phyloP scores from a whole-genome alignment of 768 basidiomycete species.

The Pulveroboletus ravenelii region DNA sequence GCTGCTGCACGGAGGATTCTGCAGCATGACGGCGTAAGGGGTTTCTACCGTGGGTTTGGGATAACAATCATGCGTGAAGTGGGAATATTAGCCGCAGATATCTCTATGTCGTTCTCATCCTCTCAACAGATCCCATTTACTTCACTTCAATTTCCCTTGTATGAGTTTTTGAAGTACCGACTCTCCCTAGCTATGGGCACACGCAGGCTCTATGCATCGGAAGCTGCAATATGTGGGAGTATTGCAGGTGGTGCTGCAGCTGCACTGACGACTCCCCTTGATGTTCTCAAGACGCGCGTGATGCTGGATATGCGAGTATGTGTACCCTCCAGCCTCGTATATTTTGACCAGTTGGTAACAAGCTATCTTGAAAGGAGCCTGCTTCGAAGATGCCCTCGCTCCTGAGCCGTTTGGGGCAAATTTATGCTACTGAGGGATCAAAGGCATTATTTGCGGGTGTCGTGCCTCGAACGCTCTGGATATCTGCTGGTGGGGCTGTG shows the following conservation, averaged over 20 bases:
- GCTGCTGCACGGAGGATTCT: slow-evolving; percentile 54
- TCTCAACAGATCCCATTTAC: slow-evolving; percentile 84
- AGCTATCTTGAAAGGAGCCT: slow-evolving; percentile 38
- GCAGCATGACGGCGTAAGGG: slow-evolving; percentile 58
- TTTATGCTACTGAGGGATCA: slow-evolving; percentile 68
- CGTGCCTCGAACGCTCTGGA: slow-evolving; percentile 92
- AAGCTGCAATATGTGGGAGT: slow-evolving; percentile 86
- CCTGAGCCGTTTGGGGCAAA: slow-evolving; percentile 51
- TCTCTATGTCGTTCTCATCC: slow-evolving; percentile 2
- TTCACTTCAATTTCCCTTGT: slow-evolving; percentile 92
- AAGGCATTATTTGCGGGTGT: slow-evolving; percentile 80
- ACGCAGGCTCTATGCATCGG: slow-evolving; percentile 59
- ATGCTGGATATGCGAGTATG: slow-evolving; percentile 89
- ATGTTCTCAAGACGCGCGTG: slow-evolving; percentile 94
- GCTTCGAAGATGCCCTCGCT: slow-evolving; percentile 52
- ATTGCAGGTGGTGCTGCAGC: slow-evolving; percentile 89
- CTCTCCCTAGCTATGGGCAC: slow-evolving; percentile 52
- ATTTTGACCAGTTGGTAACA: neutral
- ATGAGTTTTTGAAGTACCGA: slow-evolving; percentile 76
- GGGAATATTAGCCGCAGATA: neutral
- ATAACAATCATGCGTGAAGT: slow-evolving; percentile 73
- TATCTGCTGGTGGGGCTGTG: slow-evolving; percentile 93
- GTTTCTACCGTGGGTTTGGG: slow-evolving; percentile 87
- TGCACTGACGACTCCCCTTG: slow-evolving; percentile 87
- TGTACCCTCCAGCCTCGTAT: neutral